Conservation (phyloP, 345 rosid genomes). For the Pugionium dolabratum region DNA sequence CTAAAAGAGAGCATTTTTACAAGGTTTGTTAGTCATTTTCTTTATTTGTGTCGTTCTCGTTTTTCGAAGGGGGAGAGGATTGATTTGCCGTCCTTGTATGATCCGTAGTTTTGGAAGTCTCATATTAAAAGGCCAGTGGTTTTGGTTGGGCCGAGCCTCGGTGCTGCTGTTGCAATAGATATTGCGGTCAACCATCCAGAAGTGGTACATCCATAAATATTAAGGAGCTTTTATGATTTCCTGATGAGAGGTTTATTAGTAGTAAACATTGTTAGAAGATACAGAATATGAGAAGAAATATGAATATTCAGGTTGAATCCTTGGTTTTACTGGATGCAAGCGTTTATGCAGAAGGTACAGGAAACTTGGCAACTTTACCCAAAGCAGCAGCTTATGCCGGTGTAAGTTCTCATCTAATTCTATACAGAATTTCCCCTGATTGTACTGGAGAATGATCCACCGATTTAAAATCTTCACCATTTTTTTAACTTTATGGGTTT, state of each 20-base stretch:
- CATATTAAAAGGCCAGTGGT: conserved; percentile 77
- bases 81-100: conserved; percentile 21
- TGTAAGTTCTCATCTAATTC: conserved; percentile 43
- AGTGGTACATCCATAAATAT: conserved; percentile 52
- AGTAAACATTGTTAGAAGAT: conserved; percentile 7
- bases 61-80: not conserved
- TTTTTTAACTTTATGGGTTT: not conserved
- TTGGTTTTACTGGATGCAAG: conserved; percentile 88
- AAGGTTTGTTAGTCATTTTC: conserved; percentile 50
- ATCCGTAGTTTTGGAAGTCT: conserved; percentile 72
- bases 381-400: conserved; percentile 81
- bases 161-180: conserved; percentile 91
- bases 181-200: conserved; percentile 82
- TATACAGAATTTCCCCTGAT: too few relatives aligned
- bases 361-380: conserved; percentile 72
- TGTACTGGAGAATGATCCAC: too few relatives aligned
- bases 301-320: conserved; percentile 60
- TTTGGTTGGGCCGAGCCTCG: conserved; percentile 93
- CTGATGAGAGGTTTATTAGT: too few relatives aligned
- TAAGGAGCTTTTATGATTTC: conserved; percentile 12
- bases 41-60: not conserved
- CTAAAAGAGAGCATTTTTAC: conserved; percentile 79
- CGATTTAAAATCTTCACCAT: too few relatives aligned
- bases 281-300: conserved; percentile 8
- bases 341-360: conserved; percentile 90